These are phyloP conservation scores for Persicaria maculosa DNA, from an alignment of 148 eudicot genomes.

Conservation along the genomic window DNA sequence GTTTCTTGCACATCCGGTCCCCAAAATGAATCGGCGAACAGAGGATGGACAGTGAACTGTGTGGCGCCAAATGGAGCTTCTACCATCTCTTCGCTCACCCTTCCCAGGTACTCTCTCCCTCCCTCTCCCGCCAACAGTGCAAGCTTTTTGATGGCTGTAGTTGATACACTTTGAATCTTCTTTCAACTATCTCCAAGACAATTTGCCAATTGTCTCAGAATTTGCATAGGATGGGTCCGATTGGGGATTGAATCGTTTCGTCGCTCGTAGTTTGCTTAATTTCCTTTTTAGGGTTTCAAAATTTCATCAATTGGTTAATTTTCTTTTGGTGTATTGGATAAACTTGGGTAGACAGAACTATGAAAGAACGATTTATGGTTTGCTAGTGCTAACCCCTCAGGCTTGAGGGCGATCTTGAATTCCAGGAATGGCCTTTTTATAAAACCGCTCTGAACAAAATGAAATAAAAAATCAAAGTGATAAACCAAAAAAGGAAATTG, in stretches of 20 bases:
- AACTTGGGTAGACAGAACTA: background rate
- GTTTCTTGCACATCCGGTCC: too few relatives aligned
- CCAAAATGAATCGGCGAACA: background rate
- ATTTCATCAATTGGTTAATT: background rate
- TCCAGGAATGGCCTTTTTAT: background rate
- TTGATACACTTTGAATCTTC: background rate
- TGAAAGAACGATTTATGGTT: background rate
- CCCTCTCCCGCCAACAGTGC: background rate
- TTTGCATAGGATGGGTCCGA: background rate
- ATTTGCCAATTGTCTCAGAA: background rate
- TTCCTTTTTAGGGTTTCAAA: background rate
- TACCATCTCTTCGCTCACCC: slow-evolving; percentile 7
- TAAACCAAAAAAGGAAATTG: background rate
- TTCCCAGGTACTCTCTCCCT: slow-evolving; percentile 9
- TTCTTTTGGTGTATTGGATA: background rate
- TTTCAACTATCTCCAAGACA: background rate
- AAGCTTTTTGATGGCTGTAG: background rate
- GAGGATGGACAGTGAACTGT: background rate
- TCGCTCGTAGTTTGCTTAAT: background rate
- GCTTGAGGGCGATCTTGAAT: background rate
- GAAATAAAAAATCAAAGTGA: background rate
- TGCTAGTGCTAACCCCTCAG: background rate
- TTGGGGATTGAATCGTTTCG: background rate
- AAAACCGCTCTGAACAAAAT: background rate
- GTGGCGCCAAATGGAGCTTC: slow-evolving; percentile 15